Evolutionary conservation across 805 yeast genomes (phyloP).

Genomic region (Torulaspora quercuum): DNA sequence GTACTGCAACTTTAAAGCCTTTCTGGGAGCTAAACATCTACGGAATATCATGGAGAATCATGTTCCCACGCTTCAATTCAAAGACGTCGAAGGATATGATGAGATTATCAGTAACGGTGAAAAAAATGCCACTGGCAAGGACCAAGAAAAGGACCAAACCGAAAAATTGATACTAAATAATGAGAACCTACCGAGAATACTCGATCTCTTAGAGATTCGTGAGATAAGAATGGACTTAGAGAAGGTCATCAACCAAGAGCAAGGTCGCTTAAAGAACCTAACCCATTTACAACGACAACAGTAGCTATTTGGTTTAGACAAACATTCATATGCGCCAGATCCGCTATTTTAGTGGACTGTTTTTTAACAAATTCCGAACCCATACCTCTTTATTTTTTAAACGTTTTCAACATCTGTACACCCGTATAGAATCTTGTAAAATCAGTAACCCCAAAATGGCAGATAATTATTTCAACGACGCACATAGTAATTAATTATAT

Average conservation of each 20-base stretch:
- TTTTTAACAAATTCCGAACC: too few relatives aligned
- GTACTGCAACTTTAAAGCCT: conserved; percentile 81
- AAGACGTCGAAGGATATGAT: conserved; percentile 34
- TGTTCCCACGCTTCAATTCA: conserved; percentile 39
- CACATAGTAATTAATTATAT: conserved; percentile 1
- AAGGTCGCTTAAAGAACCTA: conserved; percentile 10
- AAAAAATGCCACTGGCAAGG: conserved; percentile 6
- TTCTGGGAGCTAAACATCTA: conserved; percentile 68
- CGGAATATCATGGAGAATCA: conserved; percentile 48
- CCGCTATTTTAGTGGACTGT: too few relatives aligned
- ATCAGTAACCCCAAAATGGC: too few relatives aligned
- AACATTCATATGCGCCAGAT: too few relatives aligned
- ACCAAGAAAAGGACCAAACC: conserved; percentile 24
- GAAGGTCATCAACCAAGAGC: conserved; percentile 57
- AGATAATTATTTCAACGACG: too few relatives aligned
- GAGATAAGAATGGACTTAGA: conserved; percentile 44
- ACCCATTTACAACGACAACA: too few relatives aligned
- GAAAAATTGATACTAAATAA: conserved; percentile 44
- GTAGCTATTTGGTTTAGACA: background rate
- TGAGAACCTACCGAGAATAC: conserved; percentile 45
- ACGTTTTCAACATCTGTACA: conserved; percentile 1
- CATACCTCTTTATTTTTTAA: too few relatives aligned
- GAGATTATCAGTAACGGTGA: conserved; percentile 20
- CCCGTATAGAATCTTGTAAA: too few relatives aligned
- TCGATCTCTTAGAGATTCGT: conserved; percentile 44